Conservation (phyloP, 352 stramenopile species). For the Pythium brachiatum region DNA sequence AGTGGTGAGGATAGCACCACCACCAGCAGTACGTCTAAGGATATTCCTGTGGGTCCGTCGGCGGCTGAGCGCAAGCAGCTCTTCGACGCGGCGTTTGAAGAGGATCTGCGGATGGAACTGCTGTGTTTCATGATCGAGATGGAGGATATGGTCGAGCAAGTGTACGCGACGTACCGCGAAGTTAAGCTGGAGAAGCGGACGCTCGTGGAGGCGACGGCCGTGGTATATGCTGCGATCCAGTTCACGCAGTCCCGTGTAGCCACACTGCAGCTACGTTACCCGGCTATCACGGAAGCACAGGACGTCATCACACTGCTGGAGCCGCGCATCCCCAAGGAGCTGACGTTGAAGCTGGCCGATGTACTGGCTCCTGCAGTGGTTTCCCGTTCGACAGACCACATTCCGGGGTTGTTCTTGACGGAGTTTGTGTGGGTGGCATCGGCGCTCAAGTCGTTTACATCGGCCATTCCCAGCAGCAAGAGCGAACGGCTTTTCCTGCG, state of each 20-base stretch:
- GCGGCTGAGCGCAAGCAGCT: not conserved
- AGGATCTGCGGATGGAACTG: slow-evolving; percentile 8
- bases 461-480: not conserved
- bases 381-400: not conserved
- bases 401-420: slow-evolving; percentile 2
- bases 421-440: slow-evolving; percentile 8
- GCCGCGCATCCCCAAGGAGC: not conserved
- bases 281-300: not conserved
- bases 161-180: slow-evolving; percentile 3
- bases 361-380: not conserved
- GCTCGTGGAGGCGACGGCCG: slow-evolving; percentile 4
- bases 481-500: not conserved
- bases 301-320: slow-evolving; percentile 4
- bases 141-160: slow-evolving; percentile 7
- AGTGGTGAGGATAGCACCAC: not conserved
- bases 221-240: not conserved
- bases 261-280: not conserved
- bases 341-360: not conserved
- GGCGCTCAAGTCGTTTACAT: slow-evolving; percentile 2
- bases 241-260: slow-evolving; percentile 2
- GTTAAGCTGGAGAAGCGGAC: slow-evolving; percentile 8
- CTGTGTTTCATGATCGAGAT: slow-evolving; percentile 12
- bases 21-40: not conserved
- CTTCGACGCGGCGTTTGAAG: slow-evolving; percentile 1
- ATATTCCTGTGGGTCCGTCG: not conserved